Conservation (phyloP, 2,329 filamentous ascomycete species). For the Escovopsis weberi region DNA sequence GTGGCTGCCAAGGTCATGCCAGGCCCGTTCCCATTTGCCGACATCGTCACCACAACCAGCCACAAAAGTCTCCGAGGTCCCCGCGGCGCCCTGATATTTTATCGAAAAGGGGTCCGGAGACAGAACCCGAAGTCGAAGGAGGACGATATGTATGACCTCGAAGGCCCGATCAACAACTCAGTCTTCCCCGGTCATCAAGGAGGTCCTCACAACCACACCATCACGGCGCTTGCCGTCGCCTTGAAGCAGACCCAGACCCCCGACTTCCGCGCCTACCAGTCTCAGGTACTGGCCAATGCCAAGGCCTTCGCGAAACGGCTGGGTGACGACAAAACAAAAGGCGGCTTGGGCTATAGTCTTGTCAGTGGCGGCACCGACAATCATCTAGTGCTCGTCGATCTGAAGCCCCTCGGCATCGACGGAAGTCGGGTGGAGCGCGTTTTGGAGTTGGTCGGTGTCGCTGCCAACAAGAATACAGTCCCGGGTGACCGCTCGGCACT, state of each 20-base stretch:
- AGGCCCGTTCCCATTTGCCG: constrained; percentile 75
- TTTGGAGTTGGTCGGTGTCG: constrained; percentile 83
- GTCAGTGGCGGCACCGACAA: constrained; percentile 95
- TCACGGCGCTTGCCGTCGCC: constrained; percentile 86
- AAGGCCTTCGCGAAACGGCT: constrained; percentile 66
- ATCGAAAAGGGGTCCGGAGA: constrained; percentile 76
- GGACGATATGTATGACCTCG: constrained; percentile 78
- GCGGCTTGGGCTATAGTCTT: constrained; percentile 70
- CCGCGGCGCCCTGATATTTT: constrained; percentile 96
- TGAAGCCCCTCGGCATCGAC: constrained; percentile 79
- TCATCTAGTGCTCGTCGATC: constrained; percentile 84
- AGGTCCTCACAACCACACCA: constrained; percentile 97
- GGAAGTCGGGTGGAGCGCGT: constrained; percentile 81
- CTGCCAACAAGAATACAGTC: constrained; percentile 98
- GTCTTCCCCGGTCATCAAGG: constrained; percentile 98
- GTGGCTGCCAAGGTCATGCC: constrained; percentile 85
- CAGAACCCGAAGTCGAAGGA: constrained; percentile 75
- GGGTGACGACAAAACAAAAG: constrained; percentile 54
- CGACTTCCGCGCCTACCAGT: constrained; percentile 88
- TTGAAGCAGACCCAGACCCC: constrained; percentile 82
- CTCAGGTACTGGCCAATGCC: constrained; percentile 78
- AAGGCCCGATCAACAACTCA: constrained; percentile 84
- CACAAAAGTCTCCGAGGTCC: constrained; percentile 96
- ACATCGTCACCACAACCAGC: constrained; percentile 94
- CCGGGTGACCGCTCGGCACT: constrained; percentile 89